Percentiles rank a stretch among this genome's conserved stretches.
Evolutionary conservation across 148 eudicot genomes (phyloP).

Genomic region (Spergularia marina): DNA sequence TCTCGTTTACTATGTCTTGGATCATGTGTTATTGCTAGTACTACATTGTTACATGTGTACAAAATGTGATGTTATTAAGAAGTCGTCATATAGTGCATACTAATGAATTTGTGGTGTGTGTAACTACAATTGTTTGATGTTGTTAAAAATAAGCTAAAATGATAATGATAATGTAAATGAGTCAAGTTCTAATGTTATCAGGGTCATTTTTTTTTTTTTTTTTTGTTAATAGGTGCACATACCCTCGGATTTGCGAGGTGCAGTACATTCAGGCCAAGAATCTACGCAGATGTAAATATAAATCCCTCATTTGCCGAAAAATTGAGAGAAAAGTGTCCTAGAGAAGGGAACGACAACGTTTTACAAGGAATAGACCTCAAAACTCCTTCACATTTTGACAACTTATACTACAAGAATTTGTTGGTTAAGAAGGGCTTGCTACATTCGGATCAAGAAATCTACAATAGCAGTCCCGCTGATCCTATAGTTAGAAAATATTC

Average conservation of each 20-base stretch:
- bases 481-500: conserved; percentile 40
- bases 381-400: conserved; percentile 44
- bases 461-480: conserved; percentile 48
- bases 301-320: conserved; percentile 29
- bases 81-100: neutral
- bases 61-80: too few relatives aligned
- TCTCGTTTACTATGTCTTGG: conserved; percentile 4
- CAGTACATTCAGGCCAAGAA: conserved; percentile 38
- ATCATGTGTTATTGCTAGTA: neutral
- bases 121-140: too few relatives aligned
- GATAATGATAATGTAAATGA: too few relatives aligned
- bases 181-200: too few relatives aligned
- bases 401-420: conserved; percentile 49
- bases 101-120: too few relatives aligned
- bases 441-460: conserved; percentile 60
- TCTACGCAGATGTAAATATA: conserved; percentile 46
- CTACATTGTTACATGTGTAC: conserved; percentile 6
- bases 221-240: conserved; percentile 37
- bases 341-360: conserved; percentile 35
- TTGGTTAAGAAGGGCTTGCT: conserved; percentile 42
- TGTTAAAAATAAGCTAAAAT: too few relatives aligned
- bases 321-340: conserved; percentile 41
- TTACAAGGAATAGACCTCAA: conserved; percentile 45
- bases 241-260: conserved; percentile 58
- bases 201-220: too few relatives aligned